These are phyloP conservation scores for Fusarium sp. DNA, from an alignment of 2,329 filamentous ascomycete genomes.

Conservation along the genomic window DNA sequence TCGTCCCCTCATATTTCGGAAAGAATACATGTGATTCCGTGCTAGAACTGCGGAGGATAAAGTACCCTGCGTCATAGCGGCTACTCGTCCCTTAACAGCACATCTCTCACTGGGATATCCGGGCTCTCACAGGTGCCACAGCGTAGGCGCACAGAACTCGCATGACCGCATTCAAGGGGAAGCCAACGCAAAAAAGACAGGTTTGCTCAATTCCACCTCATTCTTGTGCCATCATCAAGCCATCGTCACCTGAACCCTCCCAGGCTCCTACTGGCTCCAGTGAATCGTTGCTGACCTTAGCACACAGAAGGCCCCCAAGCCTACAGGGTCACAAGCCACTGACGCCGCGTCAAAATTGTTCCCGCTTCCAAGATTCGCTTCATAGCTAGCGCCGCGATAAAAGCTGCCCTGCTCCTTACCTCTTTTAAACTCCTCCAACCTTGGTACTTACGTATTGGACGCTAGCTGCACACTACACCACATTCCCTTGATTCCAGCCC, in stretches of 20 bases:
- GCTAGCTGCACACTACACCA: conserved; percentile 36
- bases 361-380: conserved; percentile 43
- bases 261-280: conserved; percentile 17
- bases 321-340: conserved; percentile 46
- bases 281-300: conserved; percentile 30
- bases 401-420: conserved; percentile 41
- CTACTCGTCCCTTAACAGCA: conserved; percentile 18
- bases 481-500: conserved; percentile 31
- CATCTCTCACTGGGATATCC: conserved; percentile 8
- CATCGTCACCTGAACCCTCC: conserved; percentile 40
- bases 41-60: neutral
- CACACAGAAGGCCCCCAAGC: conserved; percentile 16
- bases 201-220: conserved; percentile 5
- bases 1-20: conserved; percentile 1
- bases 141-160: conserved; percentile 10
- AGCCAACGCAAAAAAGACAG: conserved; percentile 5
- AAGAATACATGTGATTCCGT: conserved; percentile 35
- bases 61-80: conserved; percentile 30
- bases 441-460: conserved; percentile 36
- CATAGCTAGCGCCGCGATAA: conserved; percentile 45
- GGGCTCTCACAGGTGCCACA: neutral
- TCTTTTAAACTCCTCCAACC: conserved; percentile 36
- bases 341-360: conserved; percentile 47
- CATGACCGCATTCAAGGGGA: conserved; percentile 4
- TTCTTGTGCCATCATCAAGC: conserved; percentile 25